Percentiles rank a stretch among this genome's conserved stretches.
Evolutionary conservation across 495 filamentous ascomycete genomes (phyloP).

Genomic region (Xylaria venustula): DNA sequence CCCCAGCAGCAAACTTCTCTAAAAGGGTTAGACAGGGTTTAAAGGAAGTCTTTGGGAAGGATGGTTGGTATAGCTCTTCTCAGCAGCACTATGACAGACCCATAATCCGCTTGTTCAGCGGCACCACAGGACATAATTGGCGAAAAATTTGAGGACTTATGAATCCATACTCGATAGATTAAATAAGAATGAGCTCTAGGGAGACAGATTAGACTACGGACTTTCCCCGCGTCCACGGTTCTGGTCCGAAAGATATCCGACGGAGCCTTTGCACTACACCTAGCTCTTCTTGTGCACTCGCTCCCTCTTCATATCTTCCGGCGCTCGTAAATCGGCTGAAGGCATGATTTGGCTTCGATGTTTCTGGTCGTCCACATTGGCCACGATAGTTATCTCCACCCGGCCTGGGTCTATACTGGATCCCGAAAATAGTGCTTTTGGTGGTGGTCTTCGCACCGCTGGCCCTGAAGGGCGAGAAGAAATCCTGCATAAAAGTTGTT

Average conservation of each 20-base stretch:
- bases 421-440: conserved; percentile 25
- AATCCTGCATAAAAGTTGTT: conserved; percentile 31
- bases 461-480: conserved; percentile 28
- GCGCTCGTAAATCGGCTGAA: conserved; percentile 7
- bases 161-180: too few relatives aligned
- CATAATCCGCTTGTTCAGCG: too few relatives aligned
- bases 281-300: conserved; percentile 18
- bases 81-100: too few relatives aligned
- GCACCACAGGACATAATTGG: too few relatives aligned
- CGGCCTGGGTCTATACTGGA: not conserved
- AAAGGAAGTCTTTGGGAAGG: too few relatives aligned
- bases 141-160: too few relatives aligned
- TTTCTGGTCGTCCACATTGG: conserved; percentile 1
- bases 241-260: conserved; percentile 25
- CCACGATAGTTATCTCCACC: conserved; percentile 6
- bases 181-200: too few relatives aligned
- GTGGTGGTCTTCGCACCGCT: conserved; percentile 23
- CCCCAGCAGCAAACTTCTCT: too few relatives aligned
- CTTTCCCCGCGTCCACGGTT: conserved; percentile 11
- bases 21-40: too few relatives aligned
- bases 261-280: conserved; percentile 16
- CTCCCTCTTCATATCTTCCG: conserved; percentile 13
- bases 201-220: conserved; percentile 15
- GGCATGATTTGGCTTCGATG: conserved; percentile 8
- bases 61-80: too few relatives aligned